A percentile compares a stretch with the other conserved stretches of the same genome.
phyloP scores from a whole-genome alignment of 139 green algal genomes.

The Micromonas commoda region DNA sequence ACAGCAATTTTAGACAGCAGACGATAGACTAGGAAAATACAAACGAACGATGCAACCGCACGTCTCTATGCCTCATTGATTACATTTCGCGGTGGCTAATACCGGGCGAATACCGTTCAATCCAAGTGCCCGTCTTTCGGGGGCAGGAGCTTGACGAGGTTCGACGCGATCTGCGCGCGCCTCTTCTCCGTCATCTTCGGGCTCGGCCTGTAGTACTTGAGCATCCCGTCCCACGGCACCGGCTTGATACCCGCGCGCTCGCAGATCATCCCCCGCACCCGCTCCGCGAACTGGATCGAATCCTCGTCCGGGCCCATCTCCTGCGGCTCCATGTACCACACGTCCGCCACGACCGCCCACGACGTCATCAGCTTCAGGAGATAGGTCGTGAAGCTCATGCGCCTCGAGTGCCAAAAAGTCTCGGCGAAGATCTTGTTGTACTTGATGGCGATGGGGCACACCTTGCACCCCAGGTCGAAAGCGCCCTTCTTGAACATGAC shows the following conservation, averaged over 20 bases:
- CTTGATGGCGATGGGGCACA: constrained; percentile 94
- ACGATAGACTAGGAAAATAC: too few relatives aligned
- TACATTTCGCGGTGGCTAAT: too few relatives aligned
- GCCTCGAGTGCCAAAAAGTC: constrained; percentile 91
- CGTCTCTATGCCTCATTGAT: too few relatives aligned
- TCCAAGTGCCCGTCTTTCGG: neutral
- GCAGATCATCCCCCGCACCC: constrained; percentile 73
- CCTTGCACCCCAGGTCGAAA: constrained; percentile 79
- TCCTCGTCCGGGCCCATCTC: constrained; percentile 50
- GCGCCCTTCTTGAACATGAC: constrained; percentile 98
- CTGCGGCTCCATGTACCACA: constrained; percentile 92
- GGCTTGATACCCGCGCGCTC: constrained; percentile 35
- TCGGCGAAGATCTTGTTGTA: constrained; percentile 99
- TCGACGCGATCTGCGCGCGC: constrained; percentile 26
- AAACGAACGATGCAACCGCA: too few relatives aligned
- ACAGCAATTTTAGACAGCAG: too few relatives aligned
- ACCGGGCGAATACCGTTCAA: neutral
- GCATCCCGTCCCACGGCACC: constrained; percentile 88
- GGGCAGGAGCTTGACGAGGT: neutral
- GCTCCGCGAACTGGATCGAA: constrained; percentile 69
- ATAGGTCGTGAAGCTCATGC: constrained; percentile 81
- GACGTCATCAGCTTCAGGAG: constrained; percentile 81
- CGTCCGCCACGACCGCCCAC: constrained; percentile 88
- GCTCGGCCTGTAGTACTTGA: constrained; percentile 92
- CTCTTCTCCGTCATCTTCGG: constrained; percentile 75